Evolutionary conservation across 208 protist genomes (phyloP).

Genomic region (Trypanosoma vivax): DNA sequence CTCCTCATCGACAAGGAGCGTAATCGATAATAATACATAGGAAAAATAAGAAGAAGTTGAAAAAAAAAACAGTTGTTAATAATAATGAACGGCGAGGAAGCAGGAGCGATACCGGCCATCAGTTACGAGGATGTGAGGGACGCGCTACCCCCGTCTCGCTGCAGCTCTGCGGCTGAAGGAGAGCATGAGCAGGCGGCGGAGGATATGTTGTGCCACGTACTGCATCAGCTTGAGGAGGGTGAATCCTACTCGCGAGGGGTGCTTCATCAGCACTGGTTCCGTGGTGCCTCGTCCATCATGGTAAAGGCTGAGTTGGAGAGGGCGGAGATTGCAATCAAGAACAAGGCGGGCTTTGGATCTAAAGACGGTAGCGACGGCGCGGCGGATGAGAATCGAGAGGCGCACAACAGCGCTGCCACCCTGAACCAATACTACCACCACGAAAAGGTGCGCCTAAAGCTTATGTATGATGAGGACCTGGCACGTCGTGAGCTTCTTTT

Average conservation of each 20-base stretch:
- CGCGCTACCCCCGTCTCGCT: too few relatives aligned
- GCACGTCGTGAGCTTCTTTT: neutral
- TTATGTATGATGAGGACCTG: conserved; percentile 6
- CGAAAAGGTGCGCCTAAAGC: neutral
- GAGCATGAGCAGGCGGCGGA: too few relatives aligned
- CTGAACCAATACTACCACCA: neutral
- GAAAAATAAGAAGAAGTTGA: too few relatives aligned
- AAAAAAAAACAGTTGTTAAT: too few relatives aligned
- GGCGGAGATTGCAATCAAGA: neutral
- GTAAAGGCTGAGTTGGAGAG: neutral
- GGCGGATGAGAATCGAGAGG: neutral
- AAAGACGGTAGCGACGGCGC: neutral
- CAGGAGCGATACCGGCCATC: too few relatives aligned
- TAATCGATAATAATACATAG: too few relatives aligned
- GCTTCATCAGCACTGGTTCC: conserved; percentile 9
- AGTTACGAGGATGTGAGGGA: too few relatives aligned
- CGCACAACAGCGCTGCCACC: neutral
- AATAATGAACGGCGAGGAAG: too few relatives aligned
- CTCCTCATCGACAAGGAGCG: too few relatives aligned
- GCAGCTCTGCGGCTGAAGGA: too few relatives aligned
- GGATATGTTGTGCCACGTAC: too few relatives aligned
- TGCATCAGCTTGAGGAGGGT: conserved; percentile 1
- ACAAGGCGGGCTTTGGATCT: neutral
- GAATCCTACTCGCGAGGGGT: conserved; percentile 4
- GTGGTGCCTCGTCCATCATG: conserved; percentile 1